phyloP scores from a whole-genome alignment of 2,329 filamentous ascomycete species.

The Colletotrichum chlorophyti region DNA sequence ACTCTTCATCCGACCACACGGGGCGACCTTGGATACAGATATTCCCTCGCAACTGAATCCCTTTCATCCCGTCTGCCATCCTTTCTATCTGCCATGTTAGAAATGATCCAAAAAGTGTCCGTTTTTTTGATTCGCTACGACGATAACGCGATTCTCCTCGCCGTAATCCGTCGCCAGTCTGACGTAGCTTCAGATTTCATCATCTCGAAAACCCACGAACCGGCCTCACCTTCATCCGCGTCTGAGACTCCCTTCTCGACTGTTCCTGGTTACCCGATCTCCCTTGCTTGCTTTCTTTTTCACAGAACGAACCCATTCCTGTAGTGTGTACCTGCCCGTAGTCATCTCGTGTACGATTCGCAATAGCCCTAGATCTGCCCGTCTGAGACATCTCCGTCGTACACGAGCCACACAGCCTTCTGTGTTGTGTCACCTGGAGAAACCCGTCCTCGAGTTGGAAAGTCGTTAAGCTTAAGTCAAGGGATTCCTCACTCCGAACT shows the following conservation, averaged over 20 bases:
- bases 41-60: no score
- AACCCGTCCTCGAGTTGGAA: neutral
- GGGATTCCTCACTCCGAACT: neutral
- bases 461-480: neutral
- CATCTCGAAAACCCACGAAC: neutral
- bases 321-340: neutral
- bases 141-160: neutral
- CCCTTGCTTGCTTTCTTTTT: neutral
- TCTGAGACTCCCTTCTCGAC: neutral
- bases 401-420: slow-evolving; percentile 3
- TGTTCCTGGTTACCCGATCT: no score
- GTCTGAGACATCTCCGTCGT: slow-evolving; percentile 11
- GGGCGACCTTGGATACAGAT: no score
- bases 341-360: slow-evolving; percentile 2
- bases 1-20: slow-evolving; percentile 11
- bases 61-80: neutral
- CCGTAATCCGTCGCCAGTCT: neutral
- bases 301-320: neutral
- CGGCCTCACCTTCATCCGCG: no score
- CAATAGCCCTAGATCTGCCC: neutral
- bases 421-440: neutral
- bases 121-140: no score
- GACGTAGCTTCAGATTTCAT: no score
- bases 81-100: neutral
- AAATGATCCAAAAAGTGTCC: neutral